Evolutionary conservation across 1,284 basidiomycete species (phyloP).

Genomic region (Earliella scabrosa): DNA sequence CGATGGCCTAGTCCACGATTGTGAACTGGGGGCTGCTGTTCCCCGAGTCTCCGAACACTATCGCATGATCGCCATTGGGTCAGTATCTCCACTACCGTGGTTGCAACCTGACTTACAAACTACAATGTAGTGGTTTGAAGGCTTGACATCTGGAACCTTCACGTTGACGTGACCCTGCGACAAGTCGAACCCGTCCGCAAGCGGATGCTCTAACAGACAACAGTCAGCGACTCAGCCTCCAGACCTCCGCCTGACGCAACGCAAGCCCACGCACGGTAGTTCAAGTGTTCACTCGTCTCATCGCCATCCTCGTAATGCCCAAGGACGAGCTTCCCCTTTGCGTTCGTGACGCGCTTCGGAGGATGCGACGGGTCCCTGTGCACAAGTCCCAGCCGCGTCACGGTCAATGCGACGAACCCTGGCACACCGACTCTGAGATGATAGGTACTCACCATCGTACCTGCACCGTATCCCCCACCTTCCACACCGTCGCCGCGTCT

Average conservation of each 20-base stretch:
- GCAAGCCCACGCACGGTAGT: constrained; percentile 31
- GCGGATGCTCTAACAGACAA: constrained; percentile 43
- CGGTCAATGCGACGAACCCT: background rate
- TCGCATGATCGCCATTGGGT: too few species aligned
- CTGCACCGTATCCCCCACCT: constrained; percentile 13
- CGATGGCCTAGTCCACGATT: constrained; percentile 24
- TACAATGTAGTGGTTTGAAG: constrained; percentile 37
- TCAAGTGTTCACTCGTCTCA: constrained; percentile 38
- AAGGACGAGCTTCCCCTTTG: constrained; percentile 39
- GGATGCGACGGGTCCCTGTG: constrained; percentile 38
- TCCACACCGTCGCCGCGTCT: constrained; percentile 21
- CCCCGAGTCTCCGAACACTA: constrained; percentile 49
- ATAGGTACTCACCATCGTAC: constrained; percentile 17
- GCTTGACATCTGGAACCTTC: constrained; percentile 39
- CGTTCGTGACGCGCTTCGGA: constrained; percentile 37
- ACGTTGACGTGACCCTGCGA: constrained; percentile 38
- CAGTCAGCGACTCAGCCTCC: background rate
- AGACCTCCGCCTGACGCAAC: background rate
- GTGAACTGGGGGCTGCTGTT: constrained; percentile 46
- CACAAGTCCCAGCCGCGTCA: background rate
- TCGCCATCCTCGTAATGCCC: constrained; percentile 36
- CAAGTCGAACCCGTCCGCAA: constrained; percentile 47
- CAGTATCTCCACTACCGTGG: too few species aligned
- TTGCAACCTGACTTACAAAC: constrained; percentile 39
- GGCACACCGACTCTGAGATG: background rate